A percentile compares a stretch with the other conserved stretches of the same genome.
Conservation (phyloP, 768 basidiomycete species). For the Boletus rufocinnamomeus region DNA sequence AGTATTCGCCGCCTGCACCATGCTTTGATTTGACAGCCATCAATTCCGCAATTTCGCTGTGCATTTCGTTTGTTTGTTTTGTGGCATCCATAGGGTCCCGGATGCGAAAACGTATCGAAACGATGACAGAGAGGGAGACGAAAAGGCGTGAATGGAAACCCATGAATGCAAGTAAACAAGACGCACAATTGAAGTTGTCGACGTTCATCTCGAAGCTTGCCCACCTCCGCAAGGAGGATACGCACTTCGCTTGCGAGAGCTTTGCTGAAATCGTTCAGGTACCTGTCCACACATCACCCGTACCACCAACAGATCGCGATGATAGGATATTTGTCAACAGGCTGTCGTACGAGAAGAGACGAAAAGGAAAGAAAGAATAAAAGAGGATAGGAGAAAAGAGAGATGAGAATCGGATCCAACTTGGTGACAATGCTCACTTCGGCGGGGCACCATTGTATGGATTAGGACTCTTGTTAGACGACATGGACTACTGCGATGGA, state of each 20-base stretch:
- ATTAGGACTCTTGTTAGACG: slow-evolving; percentile 36
- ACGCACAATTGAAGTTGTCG: slow-evolving; percentile 57
- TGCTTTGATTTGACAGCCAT: slow-evolving; percentile 84
- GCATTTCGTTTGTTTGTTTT: background rate
- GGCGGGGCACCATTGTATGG: slow-evolving; percentile 37
- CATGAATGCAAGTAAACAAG: background rate
- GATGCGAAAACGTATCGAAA: background rate
- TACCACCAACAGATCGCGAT: background rate
- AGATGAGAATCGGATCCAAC: slow-evolving; percentile 1
- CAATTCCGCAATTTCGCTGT: slow-evolving; percentile 80
- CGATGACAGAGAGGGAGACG: background rate
- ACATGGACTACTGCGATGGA: slow-evolving; percentile 27
- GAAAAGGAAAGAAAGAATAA: background rate
- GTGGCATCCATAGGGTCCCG: background rate
- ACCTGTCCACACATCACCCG: slow-evolving; percentile 33
- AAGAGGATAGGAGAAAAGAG: background rate
- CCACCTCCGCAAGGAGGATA: slow-evolving; percentile 60
- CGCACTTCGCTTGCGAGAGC: slow-evolving; percentile 63
- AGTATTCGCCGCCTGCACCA: slow-evolving; percentile 76
- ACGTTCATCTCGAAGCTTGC: slow-evolving; percentile 60
- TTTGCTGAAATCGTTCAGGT: slow-evolving; percentile 63
- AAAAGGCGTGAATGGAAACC: background rate
- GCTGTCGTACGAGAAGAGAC: background rate
- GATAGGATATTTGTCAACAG: slow-evolving; percentile 9
- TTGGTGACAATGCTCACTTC: slow-evolving; percentile 29